Evolutionary conservation across 1,139 yeast species (phyloP).

Genomic region (Spencermartinsiella ligniputridi): DNA sequence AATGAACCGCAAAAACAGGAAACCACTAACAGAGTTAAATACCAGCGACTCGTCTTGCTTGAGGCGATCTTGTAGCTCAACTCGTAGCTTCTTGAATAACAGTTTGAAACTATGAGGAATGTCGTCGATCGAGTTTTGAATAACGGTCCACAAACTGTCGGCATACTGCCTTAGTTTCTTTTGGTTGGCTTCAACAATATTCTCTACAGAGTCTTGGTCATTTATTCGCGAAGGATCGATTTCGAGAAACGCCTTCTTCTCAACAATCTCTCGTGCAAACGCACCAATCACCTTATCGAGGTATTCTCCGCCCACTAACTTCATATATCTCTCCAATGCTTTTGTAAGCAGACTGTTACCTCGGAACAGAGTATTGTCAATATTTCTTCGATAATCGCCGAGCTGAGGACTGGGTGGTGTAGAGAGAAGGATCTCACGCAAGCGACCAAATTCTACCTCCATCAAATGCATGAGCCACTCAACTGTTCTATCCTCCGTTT

Average conservation of each 20-base stretch:
- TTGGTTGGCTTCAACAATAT: conserved; percentile 48
- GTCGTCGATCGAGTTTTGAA: conserved; percentile 66
- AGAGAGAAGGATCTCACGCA: conserved; percentile 8
- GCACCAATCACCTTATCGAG: conserved; percentile 68
- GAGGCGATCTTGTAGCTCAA: conserved; percentile 18
- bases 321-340: conserved; percentile 71
- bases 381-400: conserved; percentile 14
- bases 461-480: conserved; percentile 68
- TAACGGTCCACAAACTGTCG: conserved; percentile 66
- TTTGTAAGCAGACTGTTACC: conserved; percentile 82
- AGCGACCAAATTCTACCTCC: conserved; percentile 46
- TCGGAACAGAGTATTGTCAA: conserved; percentile 70
- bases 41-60: conserved; percentile 20
- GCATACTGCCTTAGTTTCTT: conserved; percentile 51
- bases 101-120: conserved; percentile 65
- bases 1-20: conserved; percentile 76
- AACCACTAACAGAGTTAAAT: conserved; percentile 67
- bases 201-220: conserved; percentile 28
- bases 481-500: conserved; percentile 45
- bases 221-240: conserved; percentile 59
- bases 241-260: conserved; percentile 57
- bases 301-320: conserved; percentile 75
- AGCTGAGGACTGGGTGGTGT: conserved; percentile 25
- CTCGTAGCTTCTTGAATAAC: conserved; percentile 30
- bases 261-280: conserved; percentile 54